Base-by-base conservation (phyloP, 352 stramenopile genomes). In the Pythium dissotocum region DNA sequence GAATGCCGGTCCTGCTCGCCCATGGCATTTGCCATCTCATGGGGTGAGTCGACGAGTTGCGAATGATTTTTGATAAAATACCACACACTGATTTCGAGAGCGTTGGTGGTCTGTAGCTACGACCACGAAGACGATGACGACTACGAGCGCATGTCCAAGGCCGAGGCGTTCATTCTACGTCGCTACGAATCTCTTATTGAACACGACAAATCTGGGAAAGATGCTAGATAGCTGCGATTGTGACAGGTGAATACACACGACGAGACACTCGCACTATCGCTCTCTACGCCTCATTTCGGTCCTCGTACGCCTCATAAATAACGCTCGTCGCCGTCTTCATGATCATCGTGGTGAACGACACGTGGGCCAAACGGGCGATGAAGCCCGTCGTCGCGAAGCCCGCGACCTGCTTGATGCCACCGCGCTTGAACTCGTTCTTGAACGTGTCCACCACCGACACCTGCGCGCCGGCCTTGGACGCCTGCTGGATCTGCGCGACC, bases 401-500 rank as follows among this genome's bases (percentile, higher is more conserved):
- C 21, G 88, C 69, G 24, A 96, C 73, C 55, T 90, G 85, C 70
- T 93, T 90, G 44, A 95, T 77, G 61, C 89, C 88, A 57, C 88
- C 87, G 55, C 81, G 73, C 62, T 82, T 78, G 73, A 91, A 91
- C 61, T 95, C 82, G 44, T 80, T 71, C 58, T 77, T 82, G 71
- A 97, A 94, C 21, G 84, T 84, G 21, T 86, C 77, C n/a, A 87
- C 44, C 5, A 94, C 77, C 30, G 77, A 86, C 24, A 97, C 90
- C 69, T 93, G 85, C 24, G 84, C 73, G 52, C 88, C 89, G 14
- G 90, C 90, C 76, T 97, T 96, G 65, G 85, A 92, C 21, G 90
- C 88, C 69, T 97, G 84, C 76, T 98, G 94, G 72, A 97, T 98
- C 75, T 98, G 94, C 40, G 93, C 89, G 28, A 98, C 93, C 69